phyloP scores from a whole-genome alignment of 1,284 basidiomycete genomes.

The Wallemia mellicola region DNA sequence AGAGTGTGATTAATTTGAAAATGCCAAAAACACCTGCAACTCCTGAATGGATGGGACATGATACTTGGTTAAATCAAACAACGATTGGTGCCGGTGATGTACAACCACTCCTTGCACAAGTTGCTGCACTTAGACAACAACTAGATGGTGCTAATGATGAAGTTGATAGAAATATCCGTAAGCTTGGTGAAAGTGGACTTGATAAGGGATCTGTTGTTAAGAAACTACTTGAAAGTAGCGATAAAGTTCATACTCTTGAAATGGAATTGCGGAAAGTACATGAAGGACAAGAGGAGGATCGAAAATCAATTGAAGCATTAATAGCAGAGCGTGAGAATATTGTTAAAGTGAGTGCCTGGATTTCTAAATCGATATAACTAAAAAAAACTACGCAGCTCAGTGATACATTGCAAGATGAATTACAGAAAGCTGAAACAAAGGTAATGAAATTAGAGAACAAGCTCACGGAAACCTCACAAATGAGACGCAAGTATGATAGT shows the following conservation, averaged over 20 bases:
- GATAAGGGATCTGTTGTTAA: background rate
- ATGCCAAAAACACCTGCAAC: conserved; percentile 15
- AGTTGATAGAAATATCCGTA: conserved; percentile 19
- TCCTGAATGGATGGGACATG: background rate
- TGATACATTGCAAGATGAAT: background rate
- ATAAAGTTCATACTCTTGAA: background rate
- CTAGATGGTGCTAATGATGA: conserved; percentile 16
- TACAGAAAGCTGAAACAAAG: background rate
- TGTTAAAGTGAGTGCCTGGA: background rate
- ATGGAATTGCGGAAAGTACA: background rate
- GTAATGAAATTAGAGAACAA: conserved; percentile 1
- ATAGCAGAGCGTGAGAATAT: background rate
- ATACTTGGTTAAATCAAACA: conserved; percentile 1
- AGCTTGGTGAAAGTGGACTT: background rate
- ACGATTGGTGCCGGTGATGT: background rate
- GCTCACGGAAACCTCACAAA: conserved; percentile 1
- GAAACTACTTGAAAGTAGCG: background rate
- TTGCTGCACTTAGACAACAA: conserved; percentile 17
- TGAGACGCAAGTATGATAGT: background rate
- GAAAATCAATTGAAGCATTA: background rate
- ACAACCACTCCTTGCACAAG: conserved; percentile 15
- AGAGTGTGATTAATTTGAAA: conserved; percentile 10
- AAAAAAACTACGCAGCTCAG: background rate
- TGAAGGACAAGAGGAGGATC: background rate
- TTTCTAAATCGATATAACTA: conserved; percentile 1